Conservation (phyloP, 768 basidiomycete genomes). For the Rhodotorula sphaerocarpa region DNA sequence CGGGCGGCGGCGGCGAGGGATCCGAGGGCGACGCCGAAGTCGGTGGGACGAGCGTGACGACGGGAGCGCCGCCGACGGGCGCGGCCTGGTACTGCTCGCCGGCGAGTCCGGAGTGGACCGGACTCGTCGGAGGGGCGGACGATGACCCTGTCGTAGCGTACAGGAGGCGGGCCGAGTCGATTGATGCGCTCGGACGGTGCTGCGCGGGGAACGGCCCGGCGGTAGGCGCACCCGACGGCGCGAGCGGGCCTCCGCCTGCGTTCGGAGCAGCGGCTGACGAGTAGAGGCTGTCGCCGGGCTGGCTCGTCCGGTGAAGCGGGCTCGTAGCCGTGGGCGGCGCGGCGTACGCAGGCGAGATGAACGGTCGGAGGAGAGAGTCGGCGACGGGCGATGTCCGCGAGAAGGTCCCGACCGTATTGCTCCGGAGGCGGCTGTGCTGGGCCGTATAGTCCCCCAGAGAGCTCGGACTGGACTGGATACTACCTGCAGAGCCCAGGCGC, state of each 20-base stretch:
- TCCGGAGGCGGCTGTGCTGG: conserved; percentile 15
- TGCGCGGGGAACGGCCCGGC: neutral
- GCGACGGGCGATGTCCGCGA: neutral
- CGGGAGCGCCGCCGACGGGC: neutral
- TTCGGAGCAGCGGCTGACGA: conserved; percentile 4
- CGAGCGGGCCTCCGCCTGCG: neutral
- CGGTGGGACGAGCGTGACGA: conserved; percentile 15
- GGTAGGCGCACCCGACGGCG: neutral
- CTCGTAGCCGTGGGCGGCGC: too few species aligned
- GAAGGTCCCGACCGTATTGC: conserved; percentile 31
- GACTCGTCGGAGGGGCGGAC: neutral
- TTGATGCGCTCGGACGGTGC: conserved; percentile 29
- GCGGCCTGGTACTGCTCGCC: neutral
- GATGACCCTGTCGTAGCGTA: conserved; percentile 16
- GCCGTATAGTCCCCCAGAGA: neutral
- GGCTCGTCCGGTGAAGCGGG: too few species aligned
- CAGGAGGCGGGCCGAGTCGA: conserved; percentile 28
- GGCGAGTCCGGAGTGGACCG: neutral
- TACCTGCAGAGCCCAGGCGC: conserved; percentile 24
- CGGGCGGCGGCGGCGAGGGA: neutral
- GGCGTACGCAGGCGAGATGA: neutral
- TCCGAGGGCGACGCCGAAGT: neutral
- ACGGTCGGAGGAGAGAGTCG: conserved; percentile 3
- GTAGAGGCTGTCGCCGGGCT: neutral
- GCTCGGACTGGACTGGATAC: conserved; percentile 5